Evolutionary conservation across 192 early-diverging fungal genomes (phyloP), one percentile per base, ranked within the genome.

Genomic region (Coemansia sp.): DNA sequence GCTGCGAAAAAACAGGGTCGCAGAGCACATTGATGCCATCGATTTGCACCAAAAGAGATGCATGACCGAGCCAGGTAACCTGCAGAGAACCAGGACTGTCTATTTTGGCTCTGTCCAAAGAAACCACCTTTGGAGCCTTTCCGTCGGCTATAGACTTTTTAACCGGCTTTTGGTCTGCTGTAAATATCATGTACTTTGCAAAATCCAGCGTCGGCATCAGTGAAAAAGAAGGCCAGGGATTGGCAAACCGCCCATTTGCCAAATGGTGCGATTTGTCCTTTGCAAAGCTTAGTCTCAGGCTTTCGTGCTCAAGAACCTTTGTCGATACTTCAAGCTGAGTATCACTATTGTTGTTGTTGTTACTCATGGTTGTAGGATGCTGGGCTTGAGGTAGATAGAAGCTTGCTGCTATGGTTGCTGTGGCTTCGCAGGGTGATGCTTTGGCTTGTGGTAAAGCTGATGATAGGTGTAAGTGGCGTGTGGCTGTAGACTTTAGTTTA

Each of bases 1-100:
- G 75, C 10, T 85, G 67, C 2, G 89, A 91, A 57, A 90, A 91
- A 31, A 89, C 83, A 0, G 92, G 92, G 60, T 94, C 92, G 62
- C 86, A 89, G 0, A 94, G 69, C 30, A 94, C 77, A 38, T 87
- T 91, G 34, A 89, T 78, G 4, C 88, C 85, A 31, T 86, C 83
- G 3, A 89, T 49, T 62, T 88, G 87, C 16, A 93, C 73, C 32
- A 93, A 42, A 17, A 91, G 74, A 22, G 87, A 85, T 0, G 92
- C 89, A 28, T 87, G 87, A 14, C 84, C 86, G 0, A 90, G 72
- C 89, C 88, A 87, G n/a, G 80, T 86, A 3, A 82, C 8, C 38
- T 86, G 73, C 55, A 84, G 11, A 22, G 20, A 30, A 1, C 60
- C 20, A 30, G 67, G 85, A 20, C 56, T 36, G 16, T 29, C 32